Evolutionary conservation across 441 rosid species (phyloP).

Genomic region (Populus hybrid): DNA sequence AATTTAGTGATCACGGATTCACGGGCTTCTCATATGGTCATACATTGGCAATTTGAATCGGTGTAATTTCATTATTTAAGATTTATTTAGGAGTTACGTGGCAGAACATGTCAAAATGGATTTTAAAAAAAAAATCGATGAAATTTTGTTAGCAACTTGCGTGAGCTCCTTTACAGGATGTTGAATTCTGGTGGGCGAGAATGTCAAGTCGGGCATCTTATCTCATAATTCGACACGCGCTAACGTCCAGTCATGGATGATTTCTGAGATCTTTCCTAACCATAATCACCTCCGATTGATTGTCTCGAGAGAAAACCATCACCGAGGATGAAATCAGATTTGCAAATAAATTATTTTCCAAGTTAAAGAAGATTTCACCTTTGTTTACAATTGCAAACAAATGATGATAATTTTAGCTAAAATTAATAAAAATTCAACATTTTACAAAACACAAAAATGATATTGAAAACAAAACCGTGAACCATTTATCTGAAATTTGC

Average conservation of each 20-base stretch:
- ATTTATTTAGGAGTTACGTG: too few relatives aligned
- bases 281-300: neutral
- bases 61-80: too few relatives aligned
- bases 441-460: neutral
- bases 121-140: too few relatives aligned
- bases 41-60: too few relatives aligned
- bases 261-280: neutral
- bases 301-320: neutral
- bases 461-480: neutral
- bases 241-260: neutral
- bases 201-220: neutral
- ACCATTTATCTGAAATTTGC: neutral
- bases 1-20: too few relatives aligned
- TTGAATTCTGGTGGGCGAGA: neutral
- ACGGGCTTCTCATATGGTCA: too few relatives aligned
- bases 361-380: neutral
- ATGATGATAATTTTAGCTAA: neutral
- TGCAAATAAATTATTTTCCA: neutral
- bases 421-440: neutral
- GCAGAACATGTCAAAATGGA: too few relatives aligned
- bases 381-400: conserved; percentile 28
- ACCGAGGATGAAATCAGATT: neutral
- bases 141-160: too few relatives aligned
- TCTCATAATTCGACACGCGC: neutral
- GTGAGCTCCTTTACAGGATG: neutral